Evolutionary conservation across 495 filamentous ascomycete genomes (phyloP).

Genomic region (Penicillium waksmanii): DNA sequence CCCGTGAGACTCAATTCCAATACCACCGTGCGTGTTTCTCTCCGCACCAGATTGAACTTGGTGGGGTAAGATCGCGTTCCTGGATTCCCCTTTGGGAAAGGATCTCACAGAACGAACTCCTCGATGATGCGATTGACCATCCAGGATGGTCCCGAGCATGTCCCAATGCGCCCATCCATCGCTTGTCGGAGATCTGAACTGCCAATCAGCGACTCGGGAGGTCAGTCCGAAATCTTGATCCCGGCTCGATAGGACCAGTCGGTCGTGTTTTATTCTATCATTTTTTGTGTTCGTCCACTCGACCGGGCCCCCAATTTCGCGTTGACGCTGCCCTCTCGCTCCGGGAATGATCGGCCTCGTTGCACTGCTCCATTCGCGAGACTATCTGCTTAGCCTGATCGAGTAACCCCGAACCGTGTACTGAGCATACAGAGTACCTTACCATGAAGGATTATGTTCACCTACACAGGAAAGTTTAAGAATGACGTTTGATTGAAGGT

Average conservation of each 20-base stretch:
- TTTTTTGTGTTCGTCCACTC: too few species aligned
- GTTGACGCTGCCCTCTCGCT: slow-evolving; percentile 3
- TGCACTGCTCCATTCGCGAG: slow-evolving; percentile 23
- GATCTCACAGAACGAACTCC: slow-evolving; percentile 21
- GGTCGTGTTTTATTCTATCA: too few species aligned
- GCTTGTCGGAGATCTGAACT: background rate
- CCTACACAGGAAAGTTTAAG: background rate
- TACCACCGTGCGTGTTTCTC: slow-evolving; percentile 18
- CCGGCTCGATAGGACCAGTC: background rate
- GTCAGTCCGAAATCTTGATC: background rate
- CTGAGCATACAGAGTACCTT: background rate
- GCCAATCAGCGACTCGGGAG: slow-evolving; percentile 26
- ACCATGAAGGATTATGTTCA: too few species aligned
- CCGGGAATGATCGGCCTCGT: slow-evolving; percentile 24
- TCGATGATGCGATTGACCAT: slow-evolving; percentile 22
- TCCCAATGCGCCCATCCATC: slow-evolving; percentile 3
- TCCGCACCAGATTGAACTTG: slow-evolving; percentile 5
- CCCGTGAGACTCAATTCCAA: slow-evolving; percentile 10
- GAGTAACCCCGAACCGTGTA: slow-evolving; percentile 2
- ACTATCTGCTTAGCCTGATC: background rate
- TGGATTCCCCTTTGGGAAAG: slow-evolving; percentile 14
- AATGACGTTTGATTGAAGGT: slow-evolving; percentile 8
- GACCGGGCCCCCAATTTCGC: background rate
- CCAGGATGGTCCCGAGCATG: slow-evolving; percentile 1
- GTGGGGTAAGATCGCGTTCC: slow-evolving; percentile 23